Base-by-base conservation (phyloP, 1,284 basidiomycete genomes). In the Tilletia caries region DNA sequence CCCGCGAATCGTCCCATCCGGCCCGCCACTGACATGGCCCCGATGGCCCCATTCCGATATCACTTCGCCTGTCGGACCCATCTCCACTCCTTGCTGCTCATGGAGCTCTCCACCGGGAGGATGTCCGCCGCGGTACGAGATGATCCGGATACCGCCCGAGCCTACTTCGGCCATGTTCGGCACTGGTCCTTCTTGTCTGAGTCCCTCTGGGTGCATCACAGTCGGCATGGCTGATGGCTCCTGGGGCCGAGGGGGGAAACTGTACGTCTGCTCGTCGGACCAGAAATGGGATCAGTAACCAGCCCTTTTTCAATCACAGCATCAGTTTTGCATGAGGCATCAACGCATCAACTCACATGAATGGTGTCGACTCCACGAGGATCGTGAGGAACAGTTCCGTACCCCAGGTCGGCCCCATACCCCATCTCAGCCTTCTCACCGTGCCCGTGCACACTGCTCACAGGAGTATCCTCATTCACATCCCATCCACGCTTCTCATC, bases 401-500 rank as follows among this genome's bases (percentile, higher is more conserved):
- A 41, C 29, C 20, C 41, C 20, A 48, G 64, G 33, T 48, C 37
- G 1, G 29, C 65, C 23, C 33, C 34, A 37, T 48, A 25, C 29
- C 29, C 65, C 32, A 66, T 66, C 41, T 66, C 65, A 13, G 29
- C 44, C n/a, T 46, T 48, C 8, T 13, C 15, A 65, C 64, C 64
- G 25, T 48, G 41, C 13, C 64, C 46, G 15, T 43, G 46, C 25
- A 29, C 23, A n/a, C 52, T 66, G 29, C 32, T 54, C 5, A 54
- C 52, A 23, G 52, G 52, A 3, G 52, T 54, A 29, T 52, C 60
- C n/a, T 67, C 46, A 10, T 10, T 54, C 50, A 25, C 60, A 23
- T 41, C 50, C 34, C 27, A 41, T 23, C 20, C 33, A 23, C 48
- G 41, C 66, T 67, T 54, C 34, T 62, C 66, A 48, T 67, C 54